Percentiles rank a stretch among this genome's conserved stretches.
phyloP scores from a whole-genome alignment of 352 stramenopile species.

The Phytopythium litorale region DNA sequence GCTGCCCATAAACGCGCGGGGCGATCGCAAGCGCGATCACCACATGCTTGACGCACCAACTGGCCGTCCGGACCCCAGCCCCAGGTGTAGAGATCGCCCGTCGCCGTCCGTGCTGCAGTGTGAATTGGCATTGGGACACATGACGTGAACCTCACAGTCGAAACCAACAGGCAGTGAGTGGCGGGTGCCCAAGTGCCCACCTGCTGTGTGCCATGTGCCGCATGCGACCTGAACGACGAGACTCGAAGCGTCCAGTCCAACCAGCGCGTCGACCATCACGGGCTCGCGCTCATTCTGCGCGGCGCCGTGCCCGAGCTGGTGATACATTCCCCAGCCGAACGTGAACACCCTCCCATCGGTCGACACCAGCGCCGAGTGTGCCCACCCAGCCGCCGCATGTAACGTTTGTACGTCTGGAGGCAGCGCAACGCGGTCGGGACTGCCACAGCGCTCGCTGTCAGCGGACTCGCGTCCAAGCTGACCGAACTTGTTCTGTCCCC shows the following conservation, averaged over 20 bases:
- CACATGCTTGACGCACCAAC: constrained; percentile 43
- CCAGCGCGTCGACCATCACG: constrained; percentile 32
- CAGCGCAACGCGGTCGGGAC: constrained; percentile 13
- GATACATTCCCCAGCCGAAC: constrained; percentile 78
- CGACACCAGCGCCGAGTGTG: constrained; percentile 48
- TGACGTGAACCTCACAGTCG: neutral
- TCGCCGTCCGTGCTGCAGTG: constrained; percentile 33
- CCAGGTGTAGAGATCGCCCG: constrained; percentile 75
- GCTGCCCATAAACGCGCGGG: neutral
- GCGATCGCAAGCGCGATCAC: constrained; percentile 5
- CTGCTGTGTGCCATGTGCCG: constrained; percentile 74
- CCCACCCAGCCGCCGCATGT: constrained; percentile 39
- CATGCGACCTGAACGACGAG: constrained; percentile 49
- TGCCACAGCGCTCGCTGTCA: neutral
- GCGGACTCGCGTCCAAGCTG: constrained; percentile 40
- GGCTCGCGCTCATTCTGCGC: constrained; percentile 33
- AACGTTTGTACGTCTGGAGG: neutral
- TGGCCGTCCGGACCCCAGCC: constrained; percentile 72
- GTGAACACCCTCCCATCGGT: constrained; percentile 38
- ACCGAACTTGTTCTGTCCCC: constrained; percentile 59
- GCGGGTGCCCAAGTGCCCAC: constrained; percentile 7
- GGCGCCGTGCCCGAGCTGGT: constrained; percentile 63
- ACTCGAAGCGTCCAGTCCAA: constrained; percentile 36
- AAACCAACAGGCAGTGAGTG: neutral
- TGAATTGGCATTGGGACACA: neutral